Conservation (phyloP, 1,284 basidiomycete genomes). For the Neonothopanus nambi region DNA sequence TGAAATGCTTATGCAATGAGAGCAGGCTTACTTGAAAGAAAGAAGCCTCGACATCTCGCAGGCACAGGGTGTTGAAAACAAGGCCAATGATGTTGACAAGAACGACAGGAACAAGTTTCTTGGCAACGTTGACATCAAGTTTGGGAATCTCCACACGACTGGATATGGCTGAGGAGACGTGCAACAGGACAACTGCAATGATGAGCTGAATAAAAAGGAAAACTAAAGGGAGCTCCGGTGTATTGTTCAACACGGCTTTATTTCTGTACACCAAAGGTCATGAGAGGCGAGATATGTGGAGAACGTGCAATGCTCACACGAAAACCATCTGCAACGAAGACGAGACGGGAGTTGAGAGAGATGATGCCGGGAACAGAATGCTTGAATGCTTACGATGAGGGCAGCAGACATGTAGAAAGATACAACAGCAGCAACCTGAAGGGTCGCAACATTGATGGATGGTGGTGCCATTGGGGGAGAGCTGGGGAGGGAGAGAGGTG, state of each 20-base stretch:
- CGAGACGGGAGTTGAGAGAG: not conserved
- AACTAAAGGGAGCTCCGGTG: slow-evolving; percentile 66
- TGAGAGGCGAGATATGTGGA: not conserved
- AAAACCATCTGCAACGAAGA: slow-evolving; percentile 56
- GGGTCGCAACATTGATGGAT: slow-evolving; percentile 28
- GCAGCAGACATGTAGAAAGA: slow-evolving; percentile 77
- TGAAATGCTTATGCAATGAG: not conserved
- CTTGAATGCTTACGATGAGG: slow-evolving; percentile 53
- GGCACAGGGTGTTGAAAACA: slow-evolving; percentile 76
- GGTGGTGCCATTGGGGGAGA: slow-evolving; percentile 16
- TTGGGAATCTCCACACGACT: slow-evolving; percentile 57
- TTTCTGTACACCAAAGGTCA: slow-evolving; percentile 42
- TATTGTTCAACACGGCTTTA: slow-evolving; percentile 70
- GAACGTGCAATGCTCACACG: slow-evolving; percentile 44
- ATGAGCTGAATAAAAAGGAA: slow-evolving; percentile 71
- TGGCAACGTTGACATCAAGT: slow-evolving; percentile 50
- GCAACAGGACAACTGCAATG: slow-evolving; percentile 67
- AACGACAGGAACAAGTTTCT: slow-evolving; percentile 63
- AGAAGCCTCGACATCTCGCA: slow-evolving; percentile 74
- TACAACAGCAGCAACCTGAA: slow-evolving; percentile 70
- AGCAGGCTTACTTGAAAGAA: slow-evolving; percentile 63
- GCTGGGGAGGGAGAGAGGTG: too few species aligned
- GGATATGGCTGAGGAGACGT: slow-evolving; percentile 36
- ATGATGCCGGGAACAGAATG: slow-evolving; percentile 4
- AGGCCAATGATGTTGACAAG: slow-evolving; percentile 70